These are phyloP conservation scores for Hypoxylon rubiginosum DNA, from an alignment of 2,329 filamentous ascomycete species.

Conservation along the genomic window DNA sequence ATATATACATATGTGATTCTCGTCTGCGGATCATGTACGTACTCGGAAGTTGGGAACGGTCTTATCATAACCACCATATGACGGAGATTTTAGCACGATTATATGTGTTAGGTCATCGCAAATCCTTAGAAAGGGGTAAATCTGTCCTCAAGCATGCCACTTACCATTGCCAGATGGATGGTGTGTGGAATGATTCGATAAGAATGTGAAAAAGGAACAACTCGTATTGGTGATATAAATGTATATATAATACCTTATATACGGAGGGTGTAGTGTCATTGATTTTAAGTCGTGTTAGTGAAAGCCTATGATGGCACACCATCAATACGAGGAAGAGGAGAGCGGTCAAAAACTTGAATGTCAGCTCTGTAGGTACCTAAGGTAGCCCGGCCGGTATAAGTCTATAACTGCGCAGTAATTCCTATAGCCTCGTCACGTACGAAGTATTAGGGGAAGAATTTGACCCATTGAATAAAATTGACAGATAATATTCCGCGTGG, in stretches of 20 bases:
- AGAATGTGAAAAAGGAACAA: conserved; percentile 4
- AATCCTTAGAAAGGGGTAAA: background rate
- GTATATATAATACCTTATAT: no score
- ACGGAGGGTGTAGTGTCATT: conserved; percentile 6
- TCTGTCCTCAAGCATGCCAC: background rate
- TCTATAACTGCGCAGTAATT: conserved; percentile 2
- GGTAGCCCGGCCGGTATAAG: background rate
- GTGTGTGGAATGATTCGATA: conserved; percentile 22
- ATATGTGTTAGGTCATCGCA: background rate
- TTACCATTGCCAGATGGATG: background rate
- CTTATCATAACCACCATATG: conserved; percentile 22
- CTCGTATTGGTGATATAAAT: conserved; percentile 26
- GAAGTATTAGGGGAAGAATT: background rate
- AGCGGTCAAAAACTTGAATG: conserved; percentile 2
- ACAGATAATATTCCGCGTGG: background rate
- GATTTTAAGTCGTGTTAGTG: conserved; percentile 3
- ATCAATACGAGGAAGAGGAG: conserved; percentile 24
- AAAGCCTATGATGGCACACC: conserved; percentile 2
- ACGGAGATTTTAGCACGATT: background rate
- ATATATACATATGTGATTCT: conserved; percentile 11
- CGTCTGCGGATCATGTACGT: conserved; percentile 34
- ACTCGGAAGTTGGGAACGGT: conserved; percentile 30
- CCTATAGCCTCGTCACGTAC: background rate
- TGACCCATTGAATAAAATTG: background rate
- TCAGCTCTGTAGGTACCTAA: conserved; percentile 1